Base-by-base conservation (phyloP, 345 rosid genomes). In the Gossypium stocksii region DNA sequence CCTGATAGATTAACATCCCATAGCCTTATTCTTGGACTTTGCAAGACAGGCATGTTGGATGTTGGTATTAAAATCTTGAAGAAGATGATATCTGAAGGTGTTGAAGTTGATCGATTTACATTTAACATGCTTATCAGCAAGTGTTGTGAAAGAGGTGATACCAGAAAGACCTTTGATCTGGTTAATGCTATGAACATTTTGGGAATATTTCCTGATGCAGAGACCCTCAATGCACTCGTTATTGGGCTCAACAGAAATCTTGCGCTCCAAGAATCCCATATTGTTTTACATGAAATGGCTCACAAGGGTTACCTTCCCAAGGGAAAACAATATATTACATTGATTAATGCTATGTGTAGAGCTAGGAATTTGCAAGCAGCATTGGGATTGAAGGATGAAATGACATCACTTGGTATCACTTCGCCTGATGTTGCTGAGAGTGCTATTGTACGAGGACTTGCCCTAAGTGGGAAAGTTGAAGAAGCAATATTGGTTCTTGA, bases 401-500 rank as follows among this genome's bases (percentile, higher is more conserved):
- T 94, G 94, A 76, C 78, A 77, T 73, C 80, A 54, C 70, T 74
- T 61, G 84, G 85, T 62, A 73, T 82, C 46, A 70, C 78, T 82
- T 78, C 91, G 8, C 63, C 16, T 44, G 86, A 83, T 75, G 89
- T 90, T 80, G 97, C 92, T 56, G 97, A 90, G 83, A 90, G 97
- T 82, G 91, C 97, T 66, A 70, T 91, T 82, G 89, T 92, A n/a
- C 86, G 97, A 85, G 97, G 87, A 7, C 88, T 94, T 77, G 97
- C 97, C 19, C 85, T 70, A 71, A 89, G 88, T 68, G 90, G 98
- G 43, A 92, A 90, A 87, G 83, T 87, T 73, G 97, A 90, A 71
- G 97, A 85, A 81, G 90, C 97, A 77, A 79, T 67, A 60, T 70
- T 92, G 71, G 80, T 89, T 70, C 85, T 92, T 72, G 80, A 86